phyloP scores from a whole-genome alignment of 139 green algal genomes.

The Chlamydomonas urium region DNA sequence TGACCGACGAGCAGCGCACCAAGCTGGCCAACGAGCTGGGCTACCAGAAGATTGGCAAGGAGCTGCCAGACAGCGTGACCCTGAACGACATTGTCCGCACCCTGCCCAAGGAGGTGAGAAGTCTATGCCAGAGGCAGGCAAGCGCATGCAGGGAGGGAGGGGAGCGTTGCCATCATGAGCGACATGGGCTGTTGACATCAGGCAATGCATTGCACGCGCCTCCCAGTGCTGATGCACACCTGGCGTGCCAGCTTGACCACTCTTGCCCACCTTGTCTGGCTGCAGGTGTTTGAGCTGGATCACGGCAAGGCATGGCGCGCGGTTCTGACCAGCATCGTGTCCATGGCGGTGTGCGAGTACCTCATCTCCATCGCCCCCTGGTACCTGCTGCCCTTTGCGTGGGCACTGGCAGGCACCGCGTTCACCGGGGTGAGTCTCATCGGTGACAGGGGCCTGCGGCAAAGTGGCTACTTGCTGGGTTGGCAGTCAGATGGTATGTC shows the following conservation, averaged over 20 bases:
- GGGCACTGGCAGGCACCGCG: slow-evolving; percentile 82
- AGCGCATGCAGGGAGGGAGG: background rate
- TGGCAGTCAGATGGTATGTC: too few species aligned
- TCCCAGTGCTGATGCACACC: background rate
- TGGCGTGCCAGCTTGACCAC: background rate
- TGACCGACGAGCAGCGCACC: slow-evolving; percentile 34
- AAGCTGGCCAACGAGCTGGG: slow-evolving; percentile 56
- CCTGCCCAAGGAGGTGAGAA: slow-evolving; percentile 70
- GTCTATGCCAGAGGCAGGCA: background rate
- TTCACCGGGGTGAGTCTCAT: slow-evolving; percentile 79
- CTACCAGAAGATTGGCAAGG: slow-evolving; percentile 77
- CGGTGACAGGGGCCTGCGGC: too few species aligned
- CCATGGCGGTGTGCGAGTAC: slow-evolving; percentile 61
- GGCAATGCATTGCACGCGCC: background rate
- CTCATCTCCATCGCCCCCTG: slow-evolving; percentile 81
- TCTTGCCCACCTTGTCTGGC: background rate
- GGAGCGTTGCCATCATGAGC: background rate
- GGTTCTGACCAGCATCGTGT: slow-evolving; percentile 55
- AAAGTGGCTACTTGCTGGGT: too few species aligned
- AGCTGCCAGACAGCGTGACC: slow-evolving; percentile 76
- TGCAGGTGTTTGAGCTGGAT: slow-evolving; percentile 83
- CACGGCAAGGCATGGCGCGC: slow-evolving; percentile 69
- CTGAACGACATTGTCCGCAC: slow-evolving; percentile 79
- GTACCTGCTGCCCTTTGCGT: slow-evolving; percentile 91
- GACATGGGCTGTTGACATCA: background rate